Evolutionary conservation across 2,329 filamentous ascomycete species (phyloP).

Genomic region (Zymoseptoria passerinii): DNA sequence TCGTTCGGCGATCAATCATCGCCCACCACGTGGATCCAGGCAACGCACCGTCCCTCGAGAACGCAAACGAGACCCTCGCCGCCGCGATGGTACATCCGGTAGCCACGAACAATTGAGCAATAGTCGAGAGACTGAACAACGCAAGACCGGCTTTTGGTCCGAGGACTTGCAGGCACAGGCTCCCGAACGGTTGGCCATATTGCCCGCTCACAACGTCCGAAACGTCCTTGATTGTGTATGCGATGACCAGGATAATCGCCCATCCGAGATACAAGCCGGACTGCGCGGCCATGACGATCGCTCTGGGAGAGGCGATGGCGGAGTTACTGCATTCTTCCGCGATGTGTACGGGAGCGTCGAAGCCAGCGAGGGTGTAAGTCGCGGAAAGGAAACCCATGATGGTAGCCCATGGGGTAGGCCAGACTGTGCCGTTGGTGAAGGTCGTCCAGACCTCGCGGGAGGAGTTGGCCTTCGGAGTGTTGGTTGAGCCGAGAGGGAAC

Average conservation of each 20-base stretch:
- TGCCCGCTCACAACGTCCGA: slow-evolving; percentile 23
- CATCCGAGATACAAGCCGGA: slow-evolving; percentile 24
- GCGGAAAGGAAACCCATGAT: slow-evolving; percentile 38
- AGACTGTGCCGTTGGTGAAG: slow-evolving; percentile 23
- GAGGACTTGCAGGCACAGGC: slow-evolving; percentile 27
- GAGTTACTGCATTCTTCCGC: slow-evolving; percentile 29
- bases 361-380: slow-evolving; percentile 26
- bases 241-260: slow-evolving; percentile 25
- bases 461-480: slow-evolving; percentile 22
- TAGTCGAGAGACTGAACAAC: slow-evolving; percentile 27
- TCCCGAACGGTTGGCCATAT: slow-evolving; percentile 28
- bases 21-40: slow-evolving; percentile 23
- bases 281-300: slow-evolving; percentile 28
- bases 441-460: slow-evolving; percentile 14
- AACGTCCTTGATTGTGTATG: slow-evolving; percentile 27
- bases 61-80: slow-evolving; percentile 25
- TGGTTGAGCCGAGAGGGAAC: slow-evolving; percentile 30
- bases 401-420: slow-evolving; percentile 25
- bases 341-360: slow-evolving; percentile 29
- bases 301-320: slow-evolving; percentile 27
- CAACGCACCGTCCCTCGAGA: slow-evolving; percentile 26
- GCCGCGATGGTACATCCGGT: slow-evolving; percentile 27
- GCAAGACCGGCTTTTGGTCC: slow-evolving; percentile 25
- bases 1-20: slow-evolving; percentile 21
- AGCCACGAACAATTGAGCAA: slow-evolving; percentile 28